These are phyloP conservation scores for Candolleomyces eurysporus DNA, from an alignment of 768 basidiomycete species.

Conservation along the genomic window DNA sequence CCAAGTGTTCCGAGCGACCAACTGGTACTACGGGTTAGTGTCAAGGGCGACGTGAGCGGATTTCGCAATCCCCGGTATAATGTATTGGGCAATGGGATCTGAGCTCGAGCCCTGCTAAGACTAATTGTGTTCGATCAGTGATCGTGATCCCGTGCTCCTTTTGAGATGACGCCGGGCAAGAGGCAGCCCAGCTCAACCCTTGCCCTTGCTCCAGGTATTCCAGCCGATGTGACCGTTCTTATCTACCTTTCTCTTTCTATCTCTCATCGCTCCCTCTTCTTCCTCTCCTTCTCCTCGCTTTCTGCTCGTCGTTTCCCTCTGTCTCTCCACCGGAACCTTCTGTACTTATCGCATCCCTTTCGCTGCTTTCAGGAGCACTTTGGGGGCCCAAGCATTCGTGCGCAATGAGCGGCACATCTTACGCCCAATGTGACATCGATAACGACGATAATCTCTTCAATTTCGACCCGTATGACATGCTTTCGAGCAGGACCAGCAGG, in stretches of 20 bases:
- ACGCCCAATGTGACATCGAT: conserved; percentile 45
- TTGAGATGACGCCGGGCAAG: conserved; percentile 3
- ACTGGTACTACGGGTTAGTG: too few species aligned
- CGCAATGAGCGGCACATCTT: conserved; percentile 22
- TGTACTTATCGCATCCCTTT: conserved; percentile 13
- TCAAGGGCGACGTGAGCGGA: too few species aligned
- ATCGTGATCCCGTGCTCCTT: conserved; percentile 10
- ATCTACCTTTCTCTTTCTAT: conserved; percentile 1
- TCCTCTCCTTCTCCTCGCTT: conserved; percentile 3
- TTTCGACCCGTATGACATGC: conserved; percentile 7
- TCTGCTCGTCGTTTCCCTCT: conserved; percentile 10
- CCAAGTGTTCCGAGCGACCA: too few species aligned
- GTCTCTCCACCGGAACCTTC: conserved; percentile 9
- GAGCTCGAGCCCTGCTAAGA: background rate
- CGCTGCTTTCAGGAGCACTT: conserved; percentile 5
- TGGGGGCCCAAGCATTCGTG: conserved; percentile 14
- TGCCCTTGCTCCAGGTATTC: conserved; percentile 1
- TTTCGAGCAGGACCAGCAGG: background rate
- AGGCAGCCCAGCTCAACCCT: conserved; percentile 1
- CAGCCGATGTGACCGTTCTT: conserved; percentile 2
- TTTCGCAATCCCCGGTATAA: too few species aligned
- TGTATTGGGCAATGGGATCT: background rate
- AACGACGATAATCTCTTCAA: conserved; percentile 47
- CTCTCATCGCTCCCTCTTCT: background rate
- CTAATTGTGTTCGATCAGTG: conserved; percentile 1